Percentiles rank a stretch among this genome's conserved stretches.
Evolutionary conservation across 352 stramenopile genomes (phyloP).

Genomic region (Phytophthora syringae): DNA sequence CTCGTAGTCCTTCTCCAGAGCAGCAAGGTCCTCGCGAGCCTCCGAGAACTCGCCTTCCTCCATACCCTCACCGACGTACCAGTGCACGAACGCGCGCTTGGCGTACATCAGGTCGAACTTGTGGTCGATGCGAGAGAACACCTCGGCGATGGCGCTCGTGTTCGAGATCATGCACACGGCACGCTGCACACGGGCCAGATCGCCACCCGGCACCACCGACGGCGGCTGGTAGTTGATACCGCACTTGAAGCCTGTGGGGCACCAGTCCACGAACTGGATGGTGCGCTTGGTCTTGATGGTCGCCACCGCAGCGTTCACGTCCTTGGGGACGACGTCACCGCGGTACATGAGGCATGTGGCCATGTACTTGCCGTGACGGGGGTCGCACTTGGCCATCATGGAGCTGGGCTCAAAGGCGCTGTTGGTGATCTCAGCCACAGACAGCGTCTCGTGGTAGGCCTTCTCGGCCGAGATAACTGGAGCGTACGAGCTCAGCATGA

Average conservation of each 20-base stretch:
- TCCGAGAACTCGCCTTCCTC: constrained; percentile 94
- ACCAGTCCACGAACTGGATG: constrained; percentile 99
- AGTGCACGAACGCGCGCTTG: constrained; percentile 97
- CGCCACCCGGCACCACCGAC: too few species aligned
- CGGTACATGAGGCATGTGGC: constrained; percentile 99
- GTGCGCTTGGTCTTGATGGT: constrained; percentile 99
- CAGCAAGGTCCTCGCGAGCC: too few species aligned
- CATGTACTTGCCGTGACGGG: constrained; percentile 99
- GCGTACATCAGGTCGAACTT: constrained; percentile 42
- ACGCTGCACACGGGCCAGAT: too few species aligned
- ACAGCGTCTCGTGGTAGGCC: constrained; percentile 95
- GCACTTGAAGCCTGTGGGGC: constrained; percentile 97
- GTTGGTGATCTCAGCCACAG: constrained; percentile 97
- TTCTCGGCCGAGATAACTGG: constrained; percentile 96
- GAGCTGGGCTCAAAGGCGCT: constrained; percentile 94
- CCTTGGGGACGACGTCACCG: constrained; percentile 95
- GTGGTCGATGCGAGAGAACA: too few species aligned
- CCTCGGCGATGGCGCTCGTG: too few species aligned
- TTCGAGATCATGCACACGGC: too few species aligned
- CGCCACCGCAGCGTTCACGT: constrained; percentile 97
- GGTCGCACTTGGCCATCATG: constrained; percentile 99
- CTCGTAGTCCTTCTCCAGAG: too few species aligned
- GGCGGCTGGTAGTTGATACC: too few species aligned
- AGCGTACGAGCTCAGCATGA: constrained; percentile 97
- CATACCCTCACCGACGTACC: constrained; percentile 87